Conservation (phyloP, 306 rosid species). For the Sicyos edulis region DNA sequence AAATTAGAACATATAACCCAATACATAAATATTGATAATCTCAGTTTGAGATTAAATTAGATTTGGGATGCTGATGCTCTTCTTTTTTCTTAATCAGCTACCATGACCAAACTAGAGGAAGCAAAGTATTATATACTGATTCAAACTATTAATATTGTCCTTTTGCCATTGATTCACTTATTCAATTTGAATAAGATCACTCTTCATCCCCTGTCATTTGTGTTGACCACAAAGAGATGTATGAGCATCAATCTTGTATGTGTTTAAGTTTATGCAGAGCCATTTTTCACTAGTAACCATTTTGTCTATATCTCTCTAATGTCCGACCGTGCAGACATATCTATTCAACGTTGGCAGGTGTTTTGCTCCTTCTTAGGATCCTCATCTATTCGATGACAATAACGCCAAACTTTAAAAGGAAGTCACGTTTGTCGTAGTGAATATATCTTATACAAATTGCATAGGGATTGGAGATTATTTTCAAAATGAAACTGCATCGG, state of each 20-base stretch:
- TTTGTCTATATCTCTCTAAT: not conserved
- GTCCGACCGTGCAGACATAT: not conserved
- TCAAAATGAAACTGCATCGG: not conserved
- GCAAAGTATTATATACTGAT: too few species aligned
- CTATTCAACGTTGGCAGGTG: not conserved
- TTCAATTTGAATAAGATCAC: too few species aligned
- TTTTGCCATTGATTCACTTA: too few species aligned
- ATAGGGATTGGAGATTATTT: not conserved
- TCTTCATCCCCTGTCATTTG: too few species aligned
- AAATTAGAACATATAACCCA: too few species aligned
- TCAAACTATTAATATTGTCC: too few species aligned
- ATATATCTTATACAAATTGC: not conserved
- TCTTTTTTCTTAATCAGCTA: slow-evolving; percentile 49
- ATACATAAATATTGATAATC: not conserved
- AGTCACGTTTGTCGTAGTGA: not conserved
- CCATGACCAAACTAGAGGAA: slow-evolving; percentile 96
- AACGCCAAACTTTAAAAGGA: not conserved
- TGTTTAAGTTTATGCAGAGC: slow-evolving; percentile 19
- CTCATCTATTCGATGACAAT: not conserved
- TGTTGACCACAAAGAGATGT: too few species aligned
- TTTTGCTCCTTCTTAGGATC: not conserved
- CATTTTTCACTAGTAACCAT: slow-evolving; percentile 24
- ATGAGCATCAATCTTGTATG: too few species aligned
- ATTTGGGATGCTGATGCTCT: slow-evolving; percentile 8
- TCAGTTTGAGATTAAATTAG: slow-evolving; percentile 4